phyloP scores from a whole-genome alignment of 306 rosid species.

The Luffa acutangula region DNA sequence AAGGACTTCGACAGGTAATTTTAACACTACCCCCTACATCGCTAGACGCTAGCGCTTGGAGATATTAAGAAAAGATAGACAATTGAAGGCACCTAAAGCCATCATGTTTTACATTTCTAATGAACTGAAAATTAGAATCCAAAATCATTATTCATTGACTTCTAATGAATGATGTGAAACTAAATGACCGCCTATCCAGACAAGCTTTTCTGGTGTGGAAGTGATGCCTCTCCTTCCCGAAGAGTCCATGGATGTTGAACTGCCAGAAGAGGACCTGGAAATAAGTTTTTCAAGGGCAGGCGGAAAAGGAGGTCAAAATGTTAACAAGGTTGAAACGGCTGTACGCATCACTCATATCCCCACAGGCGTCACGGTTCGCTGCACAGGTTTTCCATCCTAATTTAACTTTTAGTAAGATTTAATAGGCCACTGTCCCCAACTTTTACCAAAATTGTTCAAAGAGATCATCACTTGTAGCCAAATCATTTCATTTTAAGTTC shows the following conservation, averaged over 20 bases:
- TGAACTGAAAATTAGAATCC: not conserved
- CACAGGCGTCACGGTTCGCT: slow-evolving; percentile 88
- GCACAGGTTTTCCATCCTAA: slow-evolving; percentile 53
- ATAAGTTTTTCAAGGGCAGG: slow-evolving; percentile 89
- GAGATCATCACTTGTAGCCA: not conserved
- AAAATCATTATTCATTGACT: not conserved
- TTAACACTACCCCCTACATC: not conserved
- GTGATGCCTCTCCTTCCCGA: slow-evolving; percentile 96
- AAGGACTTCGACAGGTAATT: slow-evolving; percentile 93
- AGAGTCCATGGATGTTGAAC: slow-evolving; percentile 69
- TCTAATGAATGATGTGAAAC: not conserved
- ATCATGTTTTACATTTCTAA: not conserved
- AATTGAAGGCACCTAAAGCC: not conserved
- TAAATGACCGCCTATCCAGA: slow-evolving; percentile 31
- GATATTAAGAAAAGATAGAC: not conserved
- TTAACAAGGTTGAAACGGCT: slow-evolving; percentile 94
- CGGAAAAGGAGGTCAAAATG: slow-evolving; percentile 97
- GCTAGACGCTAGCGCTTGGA: not conserved
- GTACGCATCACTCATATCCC: slow-evolving; percentile 96
- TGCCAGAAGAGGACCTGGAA: slow-evolving; percentile 93
- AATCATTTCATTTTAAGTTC: not conserved
- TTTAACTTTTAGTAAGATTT: not conserved
- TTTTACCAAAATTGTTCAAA: not conserved
- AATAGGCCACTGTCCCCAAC: not conserved
- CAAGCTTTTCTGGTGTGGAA: slow-evolving; percentile 95